Evolutionary conservation across 1,284 basidiomycete genomes (phyloP), one percentile per base, ranked within the genome.

Genomic region (Heterobasidion occidentale): DNA sequence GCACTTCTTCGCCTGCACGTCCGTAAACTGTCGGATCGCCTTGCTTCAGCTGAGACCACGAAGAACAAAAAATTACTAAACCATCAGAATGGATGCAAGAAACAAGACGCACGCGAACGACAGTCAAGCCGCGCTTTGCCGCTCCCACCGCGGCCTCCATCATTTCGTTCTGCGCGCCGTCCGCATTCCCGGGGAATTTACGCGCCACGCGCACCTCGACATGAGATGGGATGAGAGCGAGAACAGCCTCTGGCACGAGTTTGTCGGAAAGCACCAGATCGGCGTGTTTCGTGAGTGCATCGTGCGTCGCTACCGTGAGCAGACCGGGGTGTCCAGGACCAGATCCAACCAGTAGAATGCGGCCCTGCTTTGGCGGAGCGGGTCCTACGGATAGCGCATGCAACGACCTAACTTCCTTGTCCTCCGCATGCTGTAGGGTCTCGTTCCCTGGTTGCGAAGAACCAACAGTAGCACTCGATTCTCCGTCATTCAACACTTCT

Each of bases 101-200:
- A 38, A 34, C 17, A 42, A 44, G n/a, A 35, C 84, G 51, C 63
- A 90, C 88, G 42, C 96, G 78, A 20, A 99, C 90, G 36, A 99
- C 94, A 2, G 84, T 89, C 64, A 94, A 75, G 0, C 96, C 96
- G 9, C 79, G 77, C 36, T 72, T 75, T 0, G 92, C 93, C 9
- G 86, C 94, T 53, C 89, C 86, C 2, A 97, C 74, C 0, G 94
- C 96, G 9, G 88, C 83, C 60, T 90, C 82, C 90, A 98, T 96
- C 75, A 98, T 84, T 72, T 98, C 96, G 51, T 80, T 83, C 69
- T 98, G 96, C 1, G 94, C 94, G 19, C 90, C 88, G 55, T 98
- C 96, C 1, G 94, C 93, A 66, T 98, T 98, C 0, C 96, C 96
- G 0, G 96, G 96, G 74, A 97, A 98, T 69, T 99, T 99, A 62